phyloP scores from a whole-genome alignment of 176 grass and related monocot genomes.

The Avena insularis region DNA sequence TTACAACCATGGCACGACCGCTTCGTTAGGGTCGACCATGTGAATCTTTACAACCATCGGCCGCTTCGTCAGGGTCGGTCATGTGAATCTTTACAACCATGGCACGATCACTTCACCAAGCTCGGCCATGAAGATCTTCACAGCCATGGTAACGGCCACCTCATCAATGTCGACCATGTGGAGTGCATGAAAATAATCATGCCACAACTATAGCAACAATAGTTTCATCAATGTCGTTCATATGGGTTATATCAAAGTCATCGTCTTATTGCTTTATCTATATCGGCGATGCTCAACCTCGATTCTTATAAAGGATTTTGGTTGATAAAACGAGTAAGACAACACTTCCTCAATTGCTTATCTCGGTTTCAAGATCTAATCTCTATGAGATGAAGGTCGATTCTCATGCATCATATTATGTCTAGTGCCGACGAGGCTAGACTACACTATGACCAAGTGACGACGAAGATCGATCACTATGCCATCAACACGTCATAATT shows the following conservation, averaged over 20 bases:
- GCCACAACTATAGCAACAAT: too few relatives aligned
- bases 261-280: not conserved
- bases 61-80: not conserved
- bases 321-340: not conserved
- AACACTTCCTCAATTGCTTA: not conserved
- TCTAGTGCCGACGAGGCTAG: not conserved
- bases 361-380: not conserved
- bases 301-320: not conserved
- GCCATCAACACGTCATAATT: not conserved
- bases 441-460: not conserved
- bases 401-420: not conserved
- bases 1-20: too few relatives aligned
- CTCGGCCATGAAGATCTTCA: not conserved
- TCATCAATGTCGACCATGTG: not conserved
- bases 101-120: not conserved
- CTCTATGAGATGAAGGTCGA: not conserved
- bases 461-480: not conserved
- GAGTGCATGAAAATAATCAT: not conserved
- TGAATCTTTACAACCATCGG: too few relatives aligned
- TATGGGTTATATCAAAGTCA: too few relatives aligned
- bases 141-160: too few relatives aligned
- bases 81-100: not conserved
- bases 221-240: too few relatives aligned
- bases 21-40: too few relatives aligned
- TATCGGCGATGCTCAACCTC: not conserved